Percentiles rank a stretch among this genome's conserved stretches.
These are phyloP conservation scores for Penicillium vulpinum DNA, from an alignment of 2,329 filamentous ascomycete genomes.

Conservation along the genomic window DNA sequence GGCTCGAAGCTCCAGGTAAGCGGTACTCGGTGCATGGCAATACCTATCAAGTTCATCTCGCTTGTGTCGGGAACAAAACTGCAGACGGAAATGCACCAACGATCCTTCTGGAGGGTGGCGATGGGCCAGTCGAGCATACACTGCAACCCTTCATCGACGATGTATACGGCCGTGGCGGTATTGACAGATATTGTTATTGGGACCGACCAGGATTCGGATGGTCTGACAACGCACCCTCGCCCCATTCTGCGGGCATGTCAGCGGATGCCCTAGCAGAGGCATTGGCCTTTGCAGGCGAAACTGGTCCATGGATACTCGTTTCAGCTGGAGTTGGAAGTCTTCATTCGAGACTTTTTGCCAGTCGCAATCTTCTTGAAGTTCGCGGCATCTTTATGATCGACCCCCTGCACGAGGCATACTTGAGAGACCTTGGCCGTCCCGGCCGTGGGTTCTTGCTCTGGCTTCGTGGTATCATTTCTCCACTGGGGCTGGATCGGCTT, in stretches of 20 bases:
- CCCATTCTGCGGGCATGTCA: slow-evolving; percentile 90
- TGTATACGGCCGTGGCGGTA: slow-evolving; percentile 75
- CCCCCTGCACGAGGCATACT: slow-evolving; percentile 81
- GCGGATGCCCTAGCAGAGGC: slow-evolving; percentile 86
- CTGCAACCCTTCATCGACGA: slow-evolving; percentile 78
- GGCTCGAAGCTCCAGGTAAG: slow-evolving; percentile 70
- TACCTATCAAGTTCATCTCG: slow-evolving; percentile 84
- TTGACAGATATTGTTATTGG: slow-evolving; percentile 89
- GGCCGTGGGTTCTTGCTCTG: slow-evolving; percentile 80
- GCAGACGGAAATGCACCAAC: slow-evolving; percentile 67
- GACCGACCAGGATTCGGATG: slow-evolving; percentile 89
- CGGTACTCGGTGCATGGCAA: slow-evolving; percentile 77
- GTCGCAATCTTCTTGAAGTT: slow-evolving; percentile 73
- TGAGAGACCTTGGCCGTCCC: slow-evolving; percentile 64
- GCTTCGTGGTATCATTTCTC: slow-evolving; percentile 81
- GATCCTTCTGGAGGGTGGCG: slow-evolving; percentile 80
- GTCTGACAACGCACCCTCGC: slow-evolving; percentile 89
- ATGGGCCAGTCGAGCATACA: slow-evolving; percentile 73
- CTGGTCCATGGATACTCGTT: slow-evolving; percentile 84
- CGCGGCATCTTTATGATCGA: slow-evolving; percentile 83
- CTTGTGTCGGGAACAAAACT: slow-evolving; percentile 72
- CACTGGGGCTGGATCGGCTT: slow-evolving; percentile 79
- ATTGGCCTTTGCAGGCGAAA: slow-evolving; percentile 74
- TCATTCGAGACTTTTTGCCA: slow-evolving; percentile 87
- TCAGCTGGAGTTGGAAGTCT: slow-evolving; percentile 85